Evolutionary conservation across 306 rosid species (phyloP), one percentile per base, ranked within the genome.

Genomic region (Vigna unguiculata): DNA sequence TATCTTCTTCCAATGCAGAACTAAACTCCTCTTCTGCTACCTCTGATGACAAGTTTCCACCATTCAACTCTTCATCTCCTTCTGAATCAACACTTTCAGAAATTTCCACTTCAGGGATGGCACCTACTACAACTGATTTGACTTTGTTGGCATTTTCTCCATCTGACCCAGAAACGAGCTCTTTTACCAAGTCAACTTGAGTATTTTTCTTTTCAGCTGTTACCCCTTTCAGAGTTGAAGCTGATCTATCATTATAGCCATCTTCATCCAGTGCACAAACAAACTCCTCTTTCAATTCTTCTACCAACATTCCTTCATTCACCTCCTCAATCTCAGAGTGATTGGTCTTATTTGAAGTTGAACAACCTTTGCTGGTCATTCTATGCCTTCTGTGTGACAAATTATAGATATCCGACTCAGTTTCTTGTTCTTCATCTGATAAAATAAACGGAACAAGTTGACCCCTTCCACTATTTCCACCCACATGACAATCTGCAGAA

Each of bases 311-410:
- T 36, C 55, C 87, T 54, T 68, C 40, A 55, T 58, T 9, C 76
- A 72, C 52, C 79, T 75, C 88, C 74, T 82, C 90, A 83, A 74
- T 82, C 89, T 85, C 85, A 21, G 38, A 64, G 80, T 73, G 74
- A 52, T 72, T 59, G 64, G 22, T 67, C 86, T 89, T 90, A 38
- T 60, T 59, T 5, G 87, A 79, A 84, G 38, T 41, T 12, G 71
- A 65, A 40, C 41, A 32, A 46, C 52, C 80, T 83, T 80, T 79
- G 9, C 54, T 79, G 67, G 87, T 71, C 65, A 64, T 74, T 78
- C 83, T 83, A 85, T 45, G 82, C 73, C 79, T 80, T 70, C 87
- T 76, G 59, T 6, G 80, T 66, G 83, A 78, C 69, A 84, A 77
- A 48, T 69, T 69, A 58, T 80, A 71, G 49, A 57, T 62, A 68